Evolutionary conservation across 768 basidiomycete genomes (phyloP).

Genomic region (Suillus paluster): DNA sequence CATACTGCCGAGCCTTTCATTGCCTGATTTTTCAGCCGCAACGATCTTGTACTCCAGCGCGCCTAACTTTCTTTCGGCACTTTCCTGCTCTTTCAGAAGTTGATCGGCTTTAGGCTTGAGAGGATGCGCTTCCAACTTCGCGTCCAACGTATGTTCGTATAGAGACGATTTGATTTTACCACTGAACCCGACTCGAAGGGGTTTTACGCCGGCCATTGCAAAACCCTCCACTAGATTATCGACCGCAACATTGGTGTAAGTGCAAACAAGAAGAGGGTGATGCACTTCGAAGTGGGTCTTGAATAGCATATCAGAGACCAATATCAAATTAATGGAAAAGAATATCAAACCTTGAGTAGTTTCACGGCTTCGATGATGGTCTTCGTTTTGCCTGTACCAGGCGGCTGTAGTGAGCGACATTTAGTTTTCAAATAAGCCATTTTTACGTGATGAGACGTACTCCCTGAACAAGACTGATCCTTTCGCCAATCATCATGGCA

Average conservation of each 20-base stretch:
- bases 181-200: constrained; percentile 75
- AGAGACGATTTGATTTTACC: constrained; percentile 64
- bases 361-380: constrained; percentile 87
- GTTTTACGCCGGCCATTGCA: constrained; percentile 60
- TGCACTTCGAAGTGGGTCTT: constrained; percentile 81
- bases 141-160: constrained; percentile 61
- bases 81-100: constrained; percentile 44
- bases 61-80: constrained; percentile 25
- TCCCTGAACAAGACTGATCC: constrained; percentile 84
- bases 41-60: constrained; percentile 33
- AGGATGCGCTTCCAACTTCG: constrained; percentile 64
- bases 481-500: constrained; percentile 84
- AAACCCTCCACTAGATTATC: constrained; percentile 88
- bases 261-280: constrained; percentile 87
- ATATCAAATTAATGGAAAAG: background rate
- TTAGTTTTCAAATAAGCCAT: constrained; percentile 1
- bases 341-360: constrained; percentile 64
- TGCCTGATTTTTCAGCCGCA: constrained; percentile 20
- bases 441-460: constrained; percentile 47
- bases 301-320: constrained; percentile 11
- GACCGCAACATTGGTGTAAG: constrained; percentile 92
- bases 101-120: constrained; percentile 49
- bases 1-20: constrained; percentile 34
- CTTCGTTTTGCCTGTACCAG: constrained; percentile 92
- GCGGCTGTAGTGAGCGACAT: constrained; percentile 55